Conservation (phyloP, 345 rosid genomes). For the Barbarea vulgaris region DNA sequence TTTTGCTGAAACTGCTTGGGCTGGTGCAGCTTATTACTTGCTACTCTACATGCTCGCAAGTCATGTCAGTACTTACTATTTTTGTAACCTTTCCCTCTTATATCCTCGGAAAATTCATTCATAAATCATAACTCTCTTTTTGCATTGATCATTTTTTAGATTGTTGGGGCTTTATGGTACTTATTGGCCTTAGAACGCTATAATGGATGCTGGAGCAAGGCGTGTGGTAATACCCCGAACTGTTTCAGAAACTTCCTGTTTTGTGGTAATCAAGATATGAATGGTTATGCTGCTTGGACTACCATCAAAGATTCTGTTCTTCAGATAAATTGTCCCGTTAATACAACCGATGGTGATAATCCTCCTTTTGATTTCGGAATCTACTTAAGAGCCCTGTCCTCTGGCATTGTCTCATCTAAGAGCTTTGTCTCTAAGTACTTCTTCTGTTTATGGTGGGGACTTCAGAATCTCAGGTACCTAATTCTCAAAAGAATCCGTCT, state of each 20-base stretch:
- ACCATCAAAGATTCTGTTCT: constrained; percentile 42
- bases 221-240: constrained; percentile 37
- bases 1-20: constrained; percentile 97
- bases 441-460: constrained; percentile 99
- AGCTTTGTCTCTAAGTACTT: constrained; percentile 79
- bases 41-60: constrained; percentile 96
- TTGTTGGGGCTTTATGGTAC: constrained; percentile 97
- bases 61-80: constrained; percentile 66
- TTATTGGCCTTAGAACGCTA: constrained; percentile 80
- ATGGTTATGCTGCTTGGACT: constrained; percentile 59
- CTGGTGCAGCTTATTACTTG: constrained; percentile 96
- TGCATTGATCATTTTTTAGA: constrained; percentile 47
- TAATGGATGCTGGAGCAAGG: constrained; percentile 73
- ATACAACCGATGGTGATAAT: constrained; percentile 40
- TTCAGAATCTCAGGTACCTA: constrained; percentile 85
- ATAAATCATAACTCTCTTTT: not conserved
- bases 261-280: constrained; percentile 64
- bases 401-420: constrained; percentile 70
- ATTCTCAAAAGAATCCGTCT: not conserved
- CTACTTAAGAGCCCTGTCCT: constrained; percentile 63
- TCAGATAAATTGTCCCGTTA: constrained; percentile 40
- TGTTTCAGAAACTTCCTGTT: constrained; percentile 63
- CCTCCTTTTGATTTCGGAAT: constrained; percentile 81
- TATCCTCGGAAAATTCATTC: not conserved
- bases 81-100: not conserved